Evolutionary conservation across 768 basidiomycete genomes (phyloP).

Genomic region (Serendipita sp.): DNA sequence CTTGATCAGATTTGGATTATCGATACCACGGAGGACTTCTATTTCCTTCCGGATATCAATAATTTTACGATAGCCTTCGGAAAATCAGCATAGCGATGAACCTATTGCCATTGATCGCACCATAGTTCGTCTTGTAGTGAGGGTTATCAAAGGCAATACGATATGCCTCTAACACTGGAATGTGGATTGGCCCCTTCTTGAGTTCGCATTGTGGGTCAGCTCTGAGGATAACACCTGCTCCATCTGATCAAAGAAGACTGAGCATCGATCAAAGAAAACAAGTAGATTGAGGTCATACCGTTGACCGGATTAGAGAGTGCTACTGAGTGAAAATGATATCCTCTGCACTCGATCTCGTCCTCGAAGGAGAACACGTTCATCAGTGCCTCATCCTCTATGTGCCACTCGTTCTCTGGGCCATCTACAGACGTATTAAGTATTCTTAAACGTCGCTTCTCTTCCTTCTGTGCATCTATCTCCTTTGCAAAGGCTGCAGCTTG

Average conservation of each 20-base stretch:
- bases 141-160: constrained; percentile 46
- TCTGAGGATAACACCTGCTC: constrained; percentile 4
- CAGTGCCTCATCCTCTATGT: neutral
- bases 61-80: constrained; percentile 42
- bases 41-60: constrained; percentile 40
- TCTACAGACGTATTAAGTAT: neutral
- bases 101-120: constrained; percentile 15
- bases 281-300: constrained; percentile 24
- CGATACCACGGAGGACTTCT: constrained; percentile 42
- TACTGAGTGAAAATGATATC: constrained; percentile 44
- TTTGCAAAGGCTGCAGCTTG: constrained; percentile 36
- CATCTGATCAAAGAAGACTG: neutral
- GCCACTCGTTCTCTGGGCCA: neutral
- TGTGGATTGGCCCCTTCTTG: constrained; percentile 33
- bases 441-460: constrained; percentile 32
- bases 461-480: constrained; percentile 48
- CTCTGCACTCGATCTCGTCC: constrained; percentile 39
- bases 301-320: constrained; percentile 56
- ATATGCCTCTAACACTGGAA: constrained; percentile 38
- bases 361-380: constrained; percentile 23
- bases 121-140: constrained; percentile 56
- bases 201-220: constrained; percentile 66
- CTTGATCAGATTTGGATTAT: constrained; percentile 49
- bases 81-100: neutral
- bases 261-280: neutral